Conservation (phyloP, 31 red algal genomes). For the Bonnemaisonia californica region DNA sequence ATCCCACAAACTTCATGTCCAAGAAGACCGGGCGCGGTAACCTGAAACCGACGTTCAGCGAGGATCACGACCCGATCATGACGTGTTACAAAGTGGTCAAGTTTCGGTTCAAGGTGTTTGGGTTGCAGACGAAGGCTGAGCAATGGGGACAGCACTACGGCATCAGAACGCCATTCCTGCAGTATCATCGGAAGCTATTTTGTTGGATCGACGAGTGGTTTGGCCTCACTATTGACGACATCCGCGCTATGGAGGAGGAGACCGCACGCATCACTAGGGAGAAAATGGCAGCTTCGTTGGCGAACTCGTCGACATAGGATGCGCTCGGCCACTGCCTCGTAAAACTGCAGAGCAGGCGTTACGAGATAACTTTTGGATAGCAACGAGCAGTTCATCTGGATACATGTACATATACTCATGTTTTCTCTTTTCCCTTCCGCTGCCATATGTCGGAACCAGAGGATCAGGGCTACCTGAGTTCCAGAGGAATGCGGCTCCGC, state of each 20-base stretch:
- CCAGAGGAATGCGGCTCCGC: too few species aligned
- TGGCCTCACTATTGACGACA: slow-evolving; percentile 81
- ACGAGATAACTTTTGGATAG: too few species aligned
- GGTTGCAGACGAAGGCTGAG: slow-evolving; percentile 82
- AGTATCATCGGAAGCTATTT: slow-evolving; percentile 86
- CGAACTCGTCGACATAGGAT: too few species aligned
- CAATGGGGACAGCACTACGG: slow-evolving; percentile 93
- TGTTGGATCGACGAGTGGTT: slow-evolving; percentile 98
- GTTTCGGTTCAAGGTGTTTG: slow-evolving; percentile 84
- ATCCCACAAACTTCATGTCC: slow-evolving; percentile 81
- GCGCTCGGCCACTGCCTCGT: too few species aligned
- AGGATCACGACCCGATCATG: slow-evolving; percentile 79
- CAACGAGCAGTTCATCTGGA: too few species aligned
- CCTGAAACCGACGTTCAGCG: slow-evolving; percentile 51
- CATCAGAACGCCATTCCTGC: slow-evolving; percentile 71
- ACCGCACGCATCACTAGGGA: slow-evolving; percentile 65
- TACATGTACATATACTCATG: too few species aligned
- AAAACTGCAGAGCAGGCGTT: too few species aligned
- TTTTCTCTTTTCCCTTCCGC: too few species aligned
- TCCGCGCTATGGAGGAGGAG: slow-evolving; percentile 92
- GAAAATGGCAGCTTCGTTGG: slow-evolving; percentile 53
- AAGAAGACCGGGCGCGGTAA: slow-evolving; percentile 82
- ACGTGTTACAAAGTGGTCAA: slow-evolving; percentile 92
- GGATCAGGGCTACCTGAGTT: too few species aligned
- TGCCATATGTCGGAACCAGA: too few species aligned